phyloP scores from a whole-genome alignment of 805 yeast species.

The Lachancea lanzarotensis region DNA sequence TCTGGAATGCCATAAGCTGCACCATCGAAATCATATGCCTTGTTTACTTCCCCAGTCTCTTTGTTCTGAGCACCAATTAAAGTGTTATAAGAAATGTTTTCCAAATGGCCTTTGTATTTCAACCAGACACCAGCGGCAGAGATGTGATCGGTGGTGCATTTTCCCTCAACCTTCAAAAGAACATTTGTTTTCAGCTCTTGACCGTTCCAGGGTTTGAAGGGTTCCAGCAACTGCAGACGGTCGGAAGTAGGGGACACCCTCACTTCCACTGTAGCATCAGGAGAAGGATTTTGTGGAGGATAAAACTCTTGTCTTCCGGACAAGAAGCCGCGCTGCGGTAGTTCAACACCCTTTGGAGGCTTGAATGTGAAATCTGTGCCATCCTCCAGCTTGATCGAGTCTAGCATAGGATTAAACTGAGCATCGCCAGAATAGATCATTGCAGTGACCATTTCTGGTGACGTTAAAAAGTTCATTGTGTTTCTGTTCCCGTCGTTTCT shows the following conservation, averaged over 20 bases:
- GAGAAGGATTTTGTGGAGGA: conserved; percentile 63
- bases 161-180: conserved; percentile 88
- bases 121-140: conserved; percentile 99
- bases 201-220: conserved; percentile 82
- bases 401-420: conserved; percentile 86
- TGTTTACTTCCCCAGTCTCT: conserved; percentile 94
- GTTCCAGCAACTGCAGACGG: conserved; percentile 84
- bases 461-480: conserved; percentile 96
- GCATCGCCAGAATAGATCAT: conserved; percentile 93
- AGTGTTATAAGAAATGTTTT: conserved; percentile 91
- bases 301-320: conserved; percentile 69
- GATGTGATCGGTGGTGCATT: conserved; percentile 97
- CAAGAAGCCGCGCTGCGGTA: conserved; percentile 73
- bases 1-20: conserved; percentile 80
- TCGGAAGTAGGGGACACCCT: conserved; percentile 84
- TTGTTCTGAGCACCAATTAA: conserved; percentile 94
- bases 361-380: conserved; percentile 73
- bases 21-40: conserved; percentile 82
- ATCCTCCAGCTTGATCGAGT: conserved; percentile 61
- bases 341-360: conserved; percentile 78
- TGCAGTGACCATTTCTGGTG: conserved; percentile 96
- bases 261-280: conserved; percentile 52
- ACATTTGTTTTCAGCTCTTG: conserved; percentile 72
- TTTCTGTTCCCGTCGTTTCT: conserved; percentile 98
- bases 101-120: conserved; percentile 96